Percentiles rank a stretch among this genome's conserved stretches.
phyloP scores from a whole-genome alignment of 2,329 filamentous ascomycete genomes.

The Monilinia vaccinii-corymbosi region DNA sequence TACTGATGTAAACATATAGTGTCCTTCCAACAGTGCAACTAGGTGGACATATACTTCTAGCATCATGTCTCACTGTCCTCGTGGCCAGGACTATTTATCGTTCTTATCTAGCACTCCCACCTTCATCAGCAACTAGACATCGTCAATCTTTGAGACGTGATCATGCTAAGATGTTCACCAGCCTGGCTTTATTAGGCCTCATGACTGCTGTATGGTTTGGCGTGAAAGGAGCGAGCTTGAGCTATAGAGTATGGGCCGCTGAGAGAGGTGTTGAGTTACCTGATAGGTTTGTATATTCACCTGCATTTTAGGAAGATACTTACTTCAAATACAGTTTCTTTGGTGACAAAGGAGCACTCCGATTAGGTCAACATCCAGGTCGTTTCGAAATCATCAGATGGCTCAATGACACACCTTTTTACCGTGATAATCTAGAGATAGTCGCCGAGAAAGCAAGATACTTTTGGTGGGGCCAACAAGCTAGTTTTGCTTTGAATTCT shows the following conservation, averaged over 20 bases:
- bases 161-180: slow-evolving; percentile 33
- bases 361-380: slow-evolving; percentile 26
- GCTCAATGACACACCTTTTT: slow-evolving; percentile 25
- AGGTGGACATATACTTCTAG: slow-evolving; percentile 15
- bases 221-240: slow-evolving; percentile 36
- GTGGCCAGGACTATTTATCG: slow-evolving; percentile 22
- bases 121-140: slow-evolving; percentile 31
- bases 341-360: slow-evolving; percentile 26
- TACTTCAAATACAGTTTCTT: slow-evolving; percentile 21
- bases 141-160: slow-evolving; percentile 25
- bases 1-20: background rate
- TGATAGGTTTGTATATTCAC: slow-evolving; percentile 26
- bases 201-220: slow-evolving; percentile 36
- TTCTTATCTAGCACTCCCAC: slow-evolving; percentile 28
- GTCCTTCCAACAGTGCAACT: slow-evolving; percentile 14
- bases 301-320: background rate
- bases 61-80: slow-evolving; percentile 18
- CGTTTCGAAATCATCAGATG: slow-evolving; percentile 24
- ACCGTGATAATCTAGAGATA: slow-evolving; percentile 38
- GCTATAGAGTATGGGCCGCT: slow-evolving; percentile 43
- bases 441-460: slow-evolving; percentile 44
- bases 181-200: slow-evolving; percentile 39
- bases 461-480: slow-evolving; percentile 55
- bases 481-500: slow-evolving; percentile 44
- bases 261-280: slow-evolving; percentile 33